Percentiles rank a stretch among this genome's conserved stretches.
Conservation (phyloP, 2,329 filamentous ascomycete species). For the Stagonosporopsis tanaceti region DNA sequence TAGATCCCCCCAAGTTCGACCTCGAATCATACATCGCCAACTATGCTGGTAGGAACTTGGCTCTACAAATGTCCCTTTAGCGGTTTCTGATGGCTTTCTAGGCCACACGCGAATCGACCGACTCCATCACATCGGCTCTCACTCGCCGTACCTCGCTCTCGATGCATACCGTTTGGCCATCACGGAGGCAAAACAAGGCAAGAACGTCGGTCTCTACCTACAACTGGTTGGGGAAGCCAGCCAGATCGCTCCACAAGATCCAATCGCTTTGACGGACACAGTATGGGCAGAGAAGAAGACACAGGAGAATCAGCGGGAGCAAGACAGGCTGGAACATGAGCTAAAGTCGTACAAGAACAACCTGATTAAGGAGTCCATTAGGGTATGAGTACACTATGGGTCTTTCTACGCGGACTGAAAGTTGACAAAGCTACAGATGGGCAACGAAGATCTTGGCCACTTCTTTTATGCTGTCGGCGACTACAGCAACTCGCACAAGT, state of each 20-base stretch:
- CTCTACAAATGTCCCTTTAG: neutral
- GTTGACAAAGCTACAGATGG: conserved; percentile 71
- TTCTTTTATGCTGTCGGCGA: conserved; percentile 84
- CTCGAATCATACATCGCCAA: conserved; percentile 90
- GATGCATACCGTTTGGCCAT: conserved; percentile 85
- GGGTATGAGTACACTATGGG: conserved; percentile 63
- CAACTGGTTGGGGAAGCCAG: conserved; percentile 72
- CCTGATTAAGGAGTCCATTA: conserved; percentile 93
- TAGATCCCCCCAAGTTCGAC: conserved; percentile 86
- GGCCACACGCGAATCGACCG: conserved; percentile 83
- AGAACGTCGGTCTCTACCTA: conserved; percentile 75
- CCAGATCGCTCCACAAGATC: conserved; percentile 69
- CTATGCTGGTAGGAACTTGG: conserved; percentile 72
- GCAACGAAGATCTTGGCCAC: conserved; percentile 87
- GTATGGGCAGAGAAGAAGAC: conserved; percentile 78
- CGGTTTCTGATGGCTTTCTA: conserved; percentile 46
- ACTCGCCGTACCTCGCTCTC: conserved; percentile 75
- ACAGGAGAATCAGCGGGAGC: conserved; percentile 72
- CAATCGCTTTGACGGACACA: conserved; percentile 71
- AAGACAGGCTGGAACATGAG: conserved; percentile 79
- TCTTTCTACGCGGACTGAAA: neutral
- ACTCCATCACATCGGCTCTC: conserved; percentile 80
- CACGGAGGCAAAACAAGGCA: conserved; percentile 76
- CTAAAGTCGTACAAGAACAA: conserved; percentile 96
- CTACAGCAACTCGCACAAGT: conserved; percentile 74